Base-by-base conservation (phyloP, 306 rosid genomes). In the Senna tora region DNA sequence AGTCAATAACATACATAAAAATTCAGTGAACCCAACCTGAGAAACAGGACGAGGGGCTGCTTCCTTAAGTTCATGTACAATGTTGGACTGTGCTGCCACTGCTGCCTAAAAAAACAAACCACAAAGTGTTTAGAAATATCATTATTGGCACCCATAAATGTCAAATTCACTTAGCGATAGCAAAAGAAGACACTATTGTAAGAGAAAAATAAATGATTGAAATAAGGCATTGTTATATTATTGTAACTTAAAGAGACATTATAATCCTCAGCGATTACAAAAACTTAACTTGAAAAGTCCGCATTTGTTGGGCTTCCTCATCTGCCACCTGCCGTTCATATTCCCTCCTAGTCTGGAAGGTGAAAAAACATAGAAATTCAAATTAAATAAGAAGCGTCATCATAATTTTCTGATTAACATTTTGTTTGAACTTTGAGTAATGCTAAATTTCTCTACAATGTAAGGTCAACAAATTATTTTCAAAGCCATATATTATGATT, bases 321-420 rank as follows among this genome's bases (percentile, higher is more conserved):
- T 91, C 81, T 67, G 88, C 98, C 75, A 94, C 75, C 69, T 87
- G 88, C 28, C 46, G 82, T 45, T 93, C 98, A 51, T 89, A 91
- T 62, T 94, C 92, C 85, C 78, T 89, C 87, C 81, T 91, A 5
- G 98, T 64, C 96, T 91, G 80, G 71, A 77, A 66, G 45, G 36
- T 21, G 46, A 49, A 63, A 42, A 64, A 53, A 38, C 45, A 65
- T 15, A 71, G n/a, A 50, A 49, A 5, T 32, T 45, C 32, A 17
- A 19, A 49, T 71, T 64, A 75, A 71, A 66, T 2, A 46, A 75
- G 45, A 69, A 70, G 14, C 61, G 34, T 33, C 58, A 50, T 30
- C 57, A 72, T 65, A 64, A 78, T 38, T 47, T 56, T 65, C 28
- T 41, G 43, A 54, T 12, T 16, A 47, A 64, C 63, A 73, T 61